Evolutionary conservation across 352 stramenopile genomes (phyloP).

Genomic region (Phytophthora fragariaefolia): DNA sequence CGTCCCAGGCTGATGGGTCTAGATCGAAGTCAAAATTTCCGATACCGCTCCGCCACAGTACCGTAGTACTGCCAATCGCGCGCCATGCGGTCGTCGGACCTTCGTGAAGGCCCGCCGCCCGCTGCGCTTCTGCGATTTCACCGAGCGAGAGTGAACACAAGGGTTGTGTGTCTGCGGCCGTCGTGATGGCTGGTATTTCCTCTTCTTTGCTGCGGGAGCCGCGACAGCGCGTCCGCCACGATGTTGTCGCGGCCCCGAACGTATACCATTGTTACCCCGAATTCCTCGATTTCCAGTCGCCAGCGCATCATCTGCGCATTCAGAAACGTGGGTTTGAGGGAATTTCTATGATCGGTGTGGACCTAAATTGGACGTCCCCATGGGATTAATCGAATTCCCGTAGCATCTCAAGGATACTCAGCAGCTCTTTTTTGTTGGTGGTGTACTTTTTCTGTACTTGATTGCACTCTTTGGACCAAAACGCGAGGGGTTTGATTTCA

Average conservation of each 20-base stretch:
- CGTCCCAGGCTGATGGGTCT: no score
- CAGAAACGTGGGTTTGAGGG: background rate
- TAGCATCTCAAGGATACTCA: conserved; percentile 12
- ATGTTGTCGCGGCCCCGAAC: conserved; percentile 1
- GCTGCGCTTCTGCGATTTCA: conserved; percentile 6
- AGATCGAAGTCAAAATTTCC: no score
- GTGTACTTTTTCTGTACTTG: conserved; percentile 3
- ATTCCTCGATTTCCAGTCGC: conserved; percentile 17
- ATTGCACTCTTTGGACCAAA: background rate
- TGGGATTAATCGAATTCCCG: conserved; percentile 6
- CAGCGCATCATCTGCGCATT: conserved; percentile 4
- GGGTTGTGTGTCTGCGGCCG: background rate
- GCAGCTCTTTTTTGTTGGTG: conserved; percentile 11
- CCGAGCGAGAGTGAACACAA: conserved; percentile 5
- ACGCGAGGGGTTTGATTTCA: background rate
- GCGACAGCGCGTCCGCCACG: background rate
- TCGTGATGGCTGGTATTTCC: background rate
- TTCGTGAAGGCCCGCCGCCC: background rate
- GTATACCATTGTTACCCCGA: conserved; percentile 1
- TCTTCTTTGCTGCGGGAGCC: background rate
- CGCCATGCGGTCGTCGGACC: background rate
- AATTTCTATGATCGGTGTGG: conserved; percentile 19
- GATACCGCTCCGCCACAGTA: no score
- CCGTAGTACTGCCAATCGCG: background rate
- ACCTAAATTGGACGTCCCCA: background rate